Conservation (phyloP, 2,329 filamentous ascomycete genomes). For the Colletotrichum sojae region DNA sequence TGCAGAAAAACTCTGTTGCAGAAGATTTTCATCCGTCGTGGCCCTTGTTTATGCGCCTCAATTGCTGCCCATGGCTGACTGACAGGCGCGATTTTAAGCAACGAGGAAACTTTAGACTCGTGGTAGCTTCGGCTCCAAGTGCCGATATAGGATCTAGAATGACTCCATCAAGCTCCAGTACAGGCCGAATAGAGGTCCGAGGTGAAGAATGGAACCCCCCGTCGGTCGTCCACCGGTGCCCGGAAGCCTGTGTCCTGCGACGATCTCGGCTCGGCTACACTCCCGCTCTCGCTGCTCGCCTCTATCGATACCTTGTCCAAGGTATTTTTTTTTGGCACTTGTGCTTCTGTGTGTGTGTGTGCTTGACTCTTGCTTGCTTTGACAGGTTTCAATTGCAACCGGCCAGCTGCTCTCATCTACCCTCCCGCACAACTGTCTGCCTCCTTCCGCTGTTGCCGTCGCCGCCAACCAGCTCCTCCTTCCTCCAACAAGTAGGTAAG, state of each 20-base stretch:
- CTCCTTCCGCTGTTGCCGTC: background rate
- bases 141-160: conserved; percentile 38
- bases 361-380: conserved; percentile 29
- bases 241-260: conserved; percentile 31
- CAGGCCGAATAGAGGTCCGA: conserved; percentile 38
- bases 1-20: conserved; percentile 34
- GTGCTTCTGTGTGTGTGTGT: background rate
- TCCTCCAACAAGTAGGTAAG: background rate
- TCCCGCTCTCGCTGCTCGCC: conserved; percentile 30
- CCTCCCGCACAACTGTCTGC: conserved; percentile 6
- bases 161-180: conserved; percentile 30
- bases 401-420: conserved; percentile 6
- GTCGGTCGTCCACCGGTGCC: conserved; percentile 24
- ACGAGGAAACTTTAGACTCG: background rate
- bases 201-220: conserved; percentile 2
- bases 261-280: conserved; percentile 38
- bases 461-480: background rate
- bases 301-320: conserved; percentile 9
- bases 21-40: conserved; percentile 25
- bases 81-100: background rate
- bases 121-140: conserved; percentile 8
- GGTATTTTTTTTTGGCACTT: conserved; percentile 17
- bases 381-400: conserved; percentile 37
- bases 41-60: conserved; percentile 10
- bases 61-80: background rate